These are phyloP conservation scores for Gossypium schwendimanii DNA, from an alignment of 441 rosid species.

Conservation along the genomic window DNA sequence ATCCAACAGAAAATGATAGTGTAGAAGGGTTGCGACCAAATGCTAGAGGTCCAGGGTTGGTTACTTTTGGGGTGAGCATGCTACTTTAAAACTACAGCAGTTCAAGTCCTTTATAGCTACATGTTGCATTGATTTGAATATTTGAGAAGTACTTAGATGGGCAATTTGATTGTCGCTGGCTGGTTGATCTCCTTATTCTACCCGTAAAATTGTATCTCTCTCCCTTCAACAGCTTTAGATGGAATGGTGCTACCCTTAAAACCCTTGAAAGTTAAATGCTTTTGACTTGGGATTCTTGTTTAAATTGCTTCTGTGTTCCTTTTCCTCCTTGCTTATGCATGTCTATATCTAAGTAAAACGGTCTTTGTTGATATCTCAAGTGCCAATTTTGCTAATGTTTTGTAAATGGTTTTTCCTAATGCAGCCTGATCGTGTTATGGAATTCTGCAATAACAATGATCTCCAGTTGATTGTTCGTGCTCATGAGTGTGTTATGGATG, in stretches of 20 bases:
- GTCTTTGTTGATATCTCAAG: background rate
- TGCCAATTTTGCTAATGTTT: conserved; percentile 16
- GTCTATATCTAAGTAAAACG: background rate
- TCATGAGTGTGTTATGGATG: conserved; percentile 99
- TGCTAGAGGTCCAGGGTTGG: conserved; percentile 99
- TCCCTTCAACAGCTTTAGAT: background rate
- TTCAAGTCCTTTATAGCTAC: background rate
- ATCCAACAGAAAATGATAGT: conserved; percentile 98
- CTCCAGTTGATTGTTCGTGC: conserved; percentile 97
- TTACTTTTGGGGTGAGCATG: conserved; percentile 91
- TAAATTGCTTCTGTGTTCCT: background rate
- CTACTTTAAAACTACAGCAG: background rate
- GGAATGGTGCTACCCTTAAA: background rate
- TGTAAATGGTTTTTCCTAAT: conserved; percentile 14
- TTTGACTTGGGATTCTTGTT: background rate
- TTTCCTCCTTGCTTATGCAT: background rate
- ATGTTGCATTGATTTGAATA: background rate
- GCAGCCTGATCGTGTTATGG: conserved; percentile 99
- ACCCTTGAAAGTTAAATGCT: background rate
- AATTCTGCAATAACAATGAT: conserved; percentile 95
- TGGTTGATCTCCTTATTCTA: background rate
- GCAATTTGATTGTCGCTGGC: background rate
- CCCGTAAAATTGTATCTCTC: background rate
- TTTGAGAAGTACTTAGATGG: background rate
- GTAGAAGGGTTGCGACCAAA: conserved; percentile 96